These are phyloP conservation scores for Auricularia sp. DNA, from an alignment of 768 basidiomycete genomes.

Conservation along the genomic window DNA sequence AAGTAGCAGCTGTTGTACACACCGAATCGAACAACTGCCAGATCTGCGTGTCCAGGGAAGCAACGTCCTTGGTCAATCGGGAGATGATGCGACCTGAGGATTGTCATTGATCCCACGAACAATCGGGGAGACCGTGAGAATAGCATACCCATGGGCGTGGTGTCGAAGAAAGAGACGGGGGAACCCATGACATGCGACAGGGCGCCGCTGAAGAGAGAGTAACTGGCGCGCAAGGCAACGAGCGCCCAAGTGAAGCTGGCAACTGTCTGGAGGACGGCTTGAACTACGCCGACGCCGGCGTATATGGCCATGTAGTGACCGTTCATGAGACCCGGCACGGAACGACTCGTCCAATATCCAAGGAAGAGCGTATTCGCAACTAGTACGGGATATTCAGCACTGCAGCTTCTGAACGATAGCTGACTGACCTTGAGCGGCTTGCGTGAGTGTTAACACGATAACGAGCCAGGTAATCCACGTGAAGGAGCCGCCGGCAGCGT, in stretches of 20 bases:
- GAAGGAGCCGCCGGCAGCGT: conserved; percentile 33
- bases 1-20: no score
- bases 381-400: conserved; percentile 1
- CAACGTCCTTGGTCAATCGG: conserved; percentile 42
- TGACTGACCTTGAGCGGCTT: conserved; percentile 38
- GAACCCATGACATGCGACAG: conserved; percentile 47
- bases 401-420: neutral
- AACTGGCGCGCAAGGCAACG: neutral
- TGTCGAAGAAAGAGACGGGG: conserved; percentile 61
- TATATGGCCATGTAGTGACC: conserved; percentile 58
- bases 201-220: conserved; percentile 37
- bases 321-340: conserved; percentile 45
- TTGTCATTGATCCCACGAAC: neutral
- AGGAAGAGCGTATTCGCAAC: conserved; percentile 61
- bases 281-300: conserved; percentile 34
- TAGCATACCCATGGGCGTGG: conserved; percentile 50
- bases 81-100: conserved; percentile 44
- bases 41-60: neutral
- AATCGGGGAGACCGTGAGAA: neutral
- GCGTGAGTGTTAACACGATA: conserved; percentile 32
- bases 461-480: conserved; percentile 36
- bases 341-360: conserved; percentile 60
- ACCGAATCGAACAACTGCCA: neutral
- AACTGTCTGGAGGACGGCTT: conserved; percentile 41
- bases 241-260: conserved; percentile 31